Percentiles rank a stretch among this genome's conserved stretches.
phyloP scores from a whole-genome alignment of 352 stramenopile genomes.

The Globisporangium nagaii region DNA sequence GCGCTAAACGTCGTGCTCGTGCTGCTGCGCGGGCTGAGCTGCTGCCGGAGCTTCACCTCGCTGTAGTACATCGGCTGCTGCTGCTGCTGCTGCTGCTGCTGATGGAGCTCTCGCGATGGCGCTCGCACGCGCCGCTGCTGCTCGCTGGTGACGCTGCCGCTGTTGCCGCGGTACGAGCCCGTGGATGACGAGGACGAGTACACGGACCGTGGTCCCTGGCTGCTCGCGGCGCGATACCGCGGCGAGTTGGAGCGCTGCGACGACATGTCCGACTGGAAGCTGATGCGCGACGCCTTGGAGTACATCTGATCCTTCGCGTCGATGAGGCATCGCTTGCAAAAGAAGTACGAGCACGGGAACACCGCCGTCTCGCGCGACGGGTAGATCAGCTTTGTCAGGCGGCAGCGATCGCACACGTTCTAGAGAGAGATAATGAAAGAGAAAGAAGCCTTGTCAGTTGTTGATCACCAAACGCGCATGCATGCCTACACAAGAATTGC shows the following conservation, averaged over 20 bases:
- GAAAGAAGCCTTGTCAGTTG: neutral
- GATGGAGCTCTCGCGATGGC: neutral
- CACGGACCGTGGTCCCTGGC: neutral
- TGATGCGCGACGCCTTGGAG: conserved; percentile 22
- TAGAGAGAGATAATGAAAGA: neutral
- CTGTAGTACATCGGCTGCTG: neutral
- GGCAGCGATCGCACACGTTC: conserved; percentile 62
- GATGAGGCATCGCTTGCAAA: conserved; percentile 53
- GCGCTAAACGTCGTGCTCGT: conserved; percentile 8
- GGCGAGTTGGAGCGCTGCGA: conserved; percentile 17
- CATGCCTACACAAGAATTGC: too few relatives aligned
- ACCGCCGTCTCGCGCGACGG: conserved; percentile 36
- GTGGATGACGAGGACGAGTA: conserved; percentile 13
- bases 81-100: neutral
- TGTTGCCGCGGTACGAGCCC: conserved; percentile 17
- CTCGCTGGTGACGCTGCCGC: conserved; percentile 16
- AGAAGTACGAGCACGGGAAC: conserved; percentile 50
- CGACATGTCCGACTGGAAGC: conserved; percentile 38
- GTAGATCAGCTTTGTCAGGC: conserved; percentile 53
- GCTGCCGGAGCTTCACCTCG: conserved; percentile 7
- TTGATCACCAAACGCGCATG: neutral
- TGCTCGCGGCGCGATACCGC: conserved; percentile 5
- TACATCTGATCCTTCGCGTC: conserved; percentile 41
- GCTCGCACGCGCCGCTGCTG: neutral
- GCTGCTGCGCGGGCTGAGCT: conserved; percentile 11